A percentile compares a stretch with the other conserved stretches of the same genome.
These are phyloP conservation scores for Kalmanozyma brasiliensis DNA, from an alignment of 1,284 basidiomycete genomes.

Conservation along the genomic window DNA sequence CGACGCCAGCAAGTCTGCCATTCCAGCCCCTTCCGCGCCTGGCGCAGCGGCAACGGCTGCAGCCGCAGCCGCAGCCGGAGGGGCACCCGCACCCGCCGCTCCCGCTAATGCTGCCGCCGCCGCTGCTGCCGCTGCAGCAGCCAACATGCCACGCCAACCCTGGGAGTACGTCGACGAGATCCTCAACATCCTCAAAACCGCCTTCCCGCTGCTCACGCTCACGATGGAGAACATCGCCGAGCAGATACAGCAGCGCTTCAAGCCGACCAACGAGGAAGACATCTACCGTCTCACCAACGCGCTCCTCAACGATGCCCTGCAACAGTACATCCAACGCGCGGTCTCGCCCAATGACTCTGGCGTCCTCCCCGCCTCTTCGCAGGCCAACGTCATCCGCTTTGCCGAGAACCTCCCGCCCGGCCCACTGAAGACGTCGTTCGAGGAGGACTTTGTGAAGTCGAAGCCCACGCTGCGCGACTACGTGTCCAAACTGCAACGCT, in stretches of 20 bases:
- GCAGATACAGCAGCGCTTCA: slow-evolving; percentile 91
- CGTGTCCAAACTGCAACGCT: slow-evolving; percentile 86
- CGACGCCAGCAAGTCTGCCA: slow-evolving; percentile 8
- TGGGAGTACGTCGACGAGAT: slow-evolving; percentile 96
- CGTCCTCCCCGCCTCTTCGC: slow-evolving; percentile 73
- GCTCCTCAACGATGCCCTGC: slow-evolving; percentile 76
- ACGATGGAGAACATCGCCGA: slow-evolving; percentile 98
- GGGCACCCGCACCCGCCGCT: slow-evolving; percentile 1
- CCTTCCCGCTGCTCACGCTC: slow-evolving; percentile 91
- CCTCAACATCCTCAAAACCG: slow-evolving; percentile 92
- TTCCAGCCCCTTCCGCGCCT: slow-evolving; percentile 2
- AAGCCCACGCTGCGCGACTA: slow-evolving; percentile 88
- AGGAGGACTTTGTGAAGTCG: slow-evolving; percentile 87
- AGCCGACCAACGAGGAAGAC: slow-evolving; percentile 90
- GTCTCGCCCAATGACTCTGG: slow-evolving; percentile 75
- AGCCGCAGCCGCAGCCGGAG: slow-evolving; percentile 8
- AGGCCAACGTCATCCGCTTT: slow-evolving; percentile 77
- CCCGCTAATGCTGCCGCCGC: slow-evolving; percentile 41
- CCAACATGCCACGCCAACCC: slow-evolving; percentile 72
- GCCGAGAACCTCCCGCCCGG: slow-evolving; percentile 71
- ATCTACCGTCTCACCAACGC: slow-evolving; percentile 91
- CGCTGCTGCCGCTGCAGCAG: slow-evolving; percentile 46
- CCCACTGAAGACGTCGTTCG: slow-evolving; percentile 78
- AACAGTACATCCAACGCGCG: slow-evolving; percentile 66
- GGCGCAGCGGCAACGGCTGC: slow-evolving; percentile 3